Base-by-base conservation (phyloP, 2,329 filamentous ascomycete species). In the Fonsecaea pedrosoi region DNA sequence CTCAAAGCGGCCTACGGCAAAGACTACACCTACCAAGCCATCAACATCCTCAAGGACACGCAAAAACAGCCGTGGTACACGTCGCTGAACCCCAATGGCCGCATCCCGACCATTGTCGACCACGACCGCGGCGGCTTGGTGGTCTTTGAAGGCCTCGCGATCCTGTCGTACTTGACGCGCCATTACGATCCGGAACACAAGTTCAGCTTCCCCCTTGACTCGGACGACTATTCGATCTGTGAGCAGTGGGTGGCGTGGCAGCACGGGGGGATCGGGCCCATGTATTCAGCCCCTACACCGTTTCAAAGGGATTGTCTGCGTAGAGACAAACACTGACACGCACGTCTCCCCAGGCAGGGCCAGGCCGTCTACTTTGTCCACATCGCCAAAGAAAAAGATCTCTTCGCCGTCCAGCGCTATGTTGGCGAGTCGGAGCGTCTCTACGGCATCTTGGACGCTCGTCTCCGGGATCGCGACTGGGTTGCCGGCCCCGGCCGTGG, bases 21-120 rank as follows among this genome's bases (percentile, higher is more conserved):
- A n/a, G 40, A 45, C n/a, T 57, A 34, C 21, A 57, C 54, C 10
- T 35, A 37, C 40, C 40, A 45, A 45, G n/a, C 40, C 40, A 54
- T 61, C 4, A 54, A 61, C 45, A 61, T 61, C 12, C 37, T 61
- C 9, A n/a, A 61, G 21, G 50, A 61, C 38, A 35, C 34, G 21
- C 58, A 61, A 15, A 61, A 61, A 30, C 40, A 61, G 34, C 40
- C 42, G 15, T 61, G 58, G 58, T 61, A 53, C 35, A 53, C 58
- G n/a, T 42, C 40, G 15, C 48, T 61, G 30, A 61, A 61, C 30
- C 58, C 58, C 15, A 54, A 61, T 12, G 58, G 58, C 12, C 58
- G 58, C 42, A 61, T 61, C 13, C 58, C 58, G 9, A 45, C 58
- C 40, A 61, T 61, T 9, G 9, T 45, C n/a, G 40, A 45, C 9